Evolutionary conservation across 1,139 yeast genomes (phyloP).

Genomic region (Pichia sp.): DNA sequence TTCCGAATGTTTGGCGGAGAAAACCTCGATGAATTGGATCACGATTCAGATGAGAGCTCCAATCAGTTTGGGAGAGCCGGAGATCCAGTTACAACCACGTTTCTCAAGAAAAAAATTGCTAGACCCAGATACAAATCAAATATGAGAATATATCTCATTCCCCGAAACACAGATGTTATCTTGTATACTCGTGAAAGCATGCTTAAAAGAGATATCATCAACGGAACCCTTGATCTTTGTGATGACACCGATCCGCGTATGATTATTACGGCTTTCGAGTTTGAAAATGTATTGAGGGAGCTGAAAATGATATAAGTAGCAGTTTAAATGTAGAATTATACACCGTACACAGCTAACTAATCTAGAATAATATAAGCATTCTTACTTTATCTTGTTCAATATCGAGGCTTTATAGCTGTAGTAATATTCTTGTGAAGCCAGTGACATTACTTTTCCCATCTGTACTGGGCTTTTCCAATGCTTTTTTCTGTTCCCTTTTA

Average conservation of each 20-base stretch:
- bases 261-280: conserved; percentile 33
- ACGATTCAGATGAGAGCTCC: neutral
- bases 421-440: too few relatives aligned
- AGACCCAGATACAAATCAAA: conserved; percentile 50
- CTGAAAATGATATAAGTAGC: conserved; percentile 8
- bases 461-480: too few relatives aligned
- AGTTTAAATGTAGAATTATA: neutral
- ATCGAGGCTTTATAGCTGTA: too few relatives aligned
- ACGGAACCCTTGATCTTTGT: conserved; percentile 42
- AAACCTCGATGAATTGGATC: conserved; percentile 27
- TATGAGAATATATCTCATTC: conserved; percentile 47
- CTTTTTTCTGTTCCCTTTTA: too few relatives aligned
- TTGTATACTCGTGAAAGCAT: conserved; percentile 47
- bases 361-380: neutral
- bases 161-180: conserved; percentile 35
- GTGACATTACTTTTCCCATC: too few relatives aligned
- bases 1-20: conserved; percentile 31
- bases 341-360: neutral
- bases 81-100: conserved; percentile 42
- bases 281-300: conserved; percentile 17
- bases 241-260: conserved; percentile 28
- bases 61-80: neutral
- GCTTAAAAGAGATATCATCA: conserved; percentile 48
- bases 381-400: too few relatives aligned
- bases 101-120: conserved; percentile 47